A percentile compares a stretch with the other conserved stretches of the same genome.
phyloP scores from a whole-genome alignment of 805 yeast species.

The Kazachstania psychrophila region DNA sequence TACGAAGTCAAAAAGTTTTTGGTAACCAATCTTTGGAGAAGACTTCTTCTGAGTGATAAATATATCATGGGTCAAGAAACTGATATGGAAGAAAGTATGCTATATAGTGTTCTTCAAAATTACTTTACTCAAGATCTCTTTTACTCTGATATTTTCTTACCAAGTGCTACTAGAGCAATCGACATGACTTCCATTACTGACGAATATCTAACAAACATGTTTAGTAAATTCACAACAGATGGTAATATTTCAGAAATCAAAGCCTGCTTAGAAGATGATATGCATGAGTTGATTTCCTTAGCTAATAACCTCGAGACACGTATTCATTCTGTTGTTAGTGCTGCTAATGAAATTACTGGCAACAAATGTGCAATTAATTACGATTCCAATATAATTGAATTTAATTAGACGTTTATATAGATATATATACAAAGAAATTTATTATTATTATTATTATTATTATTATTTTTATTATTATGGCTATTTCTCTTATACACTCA shows the following conservation, averaged over 20 bases:
- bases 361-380: conserved; percentile 32
- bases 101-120: conserved; percentile 38
- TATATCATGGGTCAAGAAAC: conserved; percentile 41
- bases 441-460: background rate
- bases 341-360: conserved; percentile 32
- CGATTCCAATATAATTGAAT: conserved; percentile 28
- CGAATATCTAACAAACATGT: conserved; percentile 14
- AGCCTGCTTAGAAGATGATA: conserved; percentile 10
- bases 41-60: conserved; percentile 46
- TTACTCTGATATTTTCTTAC: conserved; percentile 23
- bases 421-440: no score
- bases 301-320: conserved; percentile 19
- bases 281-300: conserved; percentile 8
- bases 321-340: conserved; percentile 30
- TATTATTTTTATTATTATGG: no score
- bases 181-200: conserved; percentile 11
- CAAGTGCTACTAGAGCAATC: conserved; percentile 14
- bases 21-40: conserved; percentile 45
- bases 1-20: conserved; percentile 28
- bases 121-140: conserved; percentile 31
- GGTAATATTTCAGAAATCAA: conserved; percentile 7
- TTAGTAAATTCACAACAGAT: conserved; percentile 5
- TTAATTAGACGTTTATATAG: background rate
- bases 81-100: conserved; percentile 35
- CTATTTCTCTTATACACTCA: conserved; percentile 92